Conservation (phyloP, 2,329 filamentous ascomycete genomes). For the Sporothrix humicola region DNA sequence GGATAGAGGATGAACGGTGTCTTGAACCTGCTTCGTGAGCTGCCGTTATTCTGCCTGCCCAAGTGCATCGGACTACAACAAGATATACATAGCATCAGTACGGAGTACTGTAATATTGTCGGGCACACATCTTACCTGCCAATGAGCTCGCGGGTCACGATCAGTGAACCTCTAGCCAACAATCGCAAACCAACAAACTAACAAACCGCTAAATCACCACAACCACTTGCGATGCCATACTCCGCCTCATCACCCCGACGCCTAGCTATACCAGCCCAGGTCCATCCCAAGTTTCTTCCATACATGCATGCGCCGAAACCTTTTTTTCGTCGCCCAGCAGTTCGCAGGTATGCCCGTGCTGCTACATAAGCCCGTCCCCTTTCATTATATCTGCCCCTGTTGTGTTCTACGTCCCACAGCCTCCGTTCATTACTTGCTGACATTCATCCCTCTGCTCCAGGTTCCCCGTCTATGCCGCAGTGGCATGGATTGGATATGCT, state of each 20-base stretch:
- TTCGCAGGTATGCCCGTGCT: slow-evolving; percentile 28
- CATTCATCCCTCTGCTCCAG: slow-evolving; percentile 14
- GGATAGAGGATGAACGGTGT: too few relatives aligned
- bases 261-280: slow-evolving; percentile 41
- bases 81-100: too few relatives aligned
- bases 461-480: slow-evolving; percentile 30
- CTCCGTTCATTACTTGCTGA: background rate
- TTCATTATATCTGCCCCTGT: too few relatives aligned
- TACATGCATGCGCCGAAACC: slow-evolving; percentile 41
- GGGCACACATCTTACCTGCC: too few relatives aligned
- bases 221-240: slow-evolving; percentile 27
- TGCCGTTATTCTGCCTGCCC: too few relatives aligned
- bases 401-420: too few relatives aligned
- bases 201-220: background rate
- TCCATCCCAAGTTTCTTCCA: slow-evolving; percentile 44
- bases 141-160: too few relatives aligned
- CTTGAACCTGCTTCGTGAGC: too few relatives aligned
- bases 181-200: too few relatives aligned
- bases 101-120: too few relatives aligned
- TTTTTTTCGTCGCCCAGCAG: slow-evolving; percentile 3
- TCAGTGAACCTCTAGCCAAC: too few relatives aligned
- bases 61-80: too few relatives aligned
- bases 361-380: background rate
- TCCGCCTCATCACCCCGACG: slow-evolving; percentile 23
- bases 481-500: slow-evolving; percentile 33